Conservation (phyloP, 2,329 filamentous ascomycete species). For the Aureobasidium sp. region DNA sequence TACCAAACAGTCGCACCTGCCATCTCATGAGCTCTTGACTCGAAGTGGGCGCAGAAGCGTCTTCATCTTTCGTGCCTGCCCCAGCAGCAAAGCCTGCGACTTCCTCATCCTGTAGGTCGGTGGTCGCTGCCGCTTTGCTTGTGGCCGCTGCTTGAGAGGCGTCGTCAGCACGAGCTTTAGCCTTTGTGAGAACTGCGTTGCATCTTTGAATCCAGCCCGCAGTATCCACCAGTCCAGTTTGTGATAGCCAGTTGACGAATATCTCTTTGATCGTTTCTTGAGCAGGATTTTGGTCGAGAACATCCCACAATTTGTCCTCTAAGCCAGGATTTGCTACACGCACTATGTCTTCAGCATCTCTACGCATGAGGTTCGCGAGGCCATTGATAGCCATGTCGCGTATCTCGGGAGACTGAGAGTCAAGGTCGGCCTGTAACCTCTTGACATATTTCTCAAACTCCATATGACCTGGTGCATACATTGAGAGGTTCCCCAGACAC, state of each 20-base stretch:
- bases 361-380: slow-evolving; percentile 90
- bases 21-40: slow-evolving; percentile 84
- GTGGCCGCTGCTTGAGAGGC: slow-evolving; percentile 36
- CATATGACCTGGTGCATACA: slow-evolving; percentile 86
- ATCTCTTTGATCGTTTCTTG: slow-evolving; percentile 81
- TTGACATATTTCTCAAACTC: slow-evolving; percentile 78
- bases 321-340: slow-evolving; percentile 67
- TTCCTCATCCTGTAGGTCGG: slow-evolving; percentile 93
- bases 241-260: slow-evolving; percentile 85
- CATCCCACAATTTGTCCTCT: slow-evolving; percentile 87
- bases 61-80: slow-evolving; percentile 47
- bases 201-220: slow-evolving; percentile 81
- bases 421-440: slow-evolving; percentile 69
- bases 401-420: slow-evolving; percentile 61
- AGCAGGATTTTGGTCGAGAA: slow-evolving; percentile 68
- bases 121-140: slow-evolving; percentile 37
- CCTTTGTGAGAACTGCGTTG: slow-evolving; percentile 84
- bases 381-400: slow-evolving; percentile 79
- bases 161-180: slow-evolving; percentile 57
- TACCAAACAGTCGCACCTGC: slow-evolving; percentile 92
- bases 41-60: slow-evolving; percentile 33
- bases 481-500: slow-evolving; percentile 82
- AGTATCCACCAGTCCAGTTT: slow-evolving; percentile 76
- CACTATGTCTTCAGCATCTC: slow-evolving; percentile 77
- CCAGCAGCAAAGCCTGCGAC: slow-evolving; percentile 90